phyloP scores from a whole-genome alignment of 371 early-diverging fungal species.

The Mortierella sp. region DNA sequence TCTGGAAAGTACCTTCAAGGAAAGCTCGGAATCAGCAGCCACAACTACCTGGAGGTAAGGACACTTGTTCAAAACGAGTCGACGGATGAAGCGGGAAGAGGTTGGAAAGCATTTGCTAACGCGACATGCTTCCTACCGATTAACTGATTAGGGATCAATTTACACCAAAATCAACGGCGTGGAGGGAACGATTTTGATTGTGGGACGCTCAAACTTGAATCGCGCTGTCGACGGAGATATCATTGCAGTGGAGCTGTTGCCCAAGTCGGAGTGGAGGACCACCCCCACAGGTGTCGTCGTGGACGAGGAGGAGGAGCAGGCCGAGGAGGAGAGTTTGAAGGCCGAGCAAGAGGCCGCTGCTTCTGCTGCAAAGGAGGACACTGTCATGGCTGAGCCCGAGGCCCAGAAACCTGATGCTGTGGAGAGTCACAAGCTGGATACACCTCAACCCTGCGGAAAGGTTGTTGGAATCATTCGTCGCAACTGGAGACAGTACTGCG shows the following conservation, averaged over 20 bases:
- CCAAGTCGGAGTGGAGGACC: slow-evolving; percentile 86
- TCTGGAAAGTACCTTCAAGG: slow-evolving; percentile 87
- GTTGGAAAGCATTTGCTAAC: background rate
- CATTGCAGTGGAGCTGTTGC: slow-evolving; percentile 89
- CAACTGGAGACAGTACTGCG: slow-evolving; percentile 95
- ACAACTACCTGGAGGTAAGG: slow-evolving; percentile 87
- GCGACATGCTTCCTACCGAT: background rate
- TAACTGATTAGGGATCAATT: slow-evolving; percentile 74
- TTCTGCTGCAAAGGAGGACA: slow-evolving; percentile 55
- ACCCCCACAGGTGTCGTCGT: slow-evolving; percentile 79
- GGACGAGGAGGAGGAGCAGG: slow-evolving; percentile 75
- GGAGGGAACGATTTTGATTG: slow-evolving; percentile 79
- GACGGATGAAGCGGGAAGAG: background rate
- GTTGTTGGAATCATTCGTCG: slow-evolving; percentile 95
- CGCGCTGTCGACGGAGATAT: slow-evolving; percentile 94
- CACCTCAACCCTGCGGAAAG: slow-evolving; percentile 81
- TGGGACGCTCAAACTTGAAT: slow-evolving; percentile 90
- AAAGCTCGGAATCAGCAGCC: slow-evolving; percentile 81
- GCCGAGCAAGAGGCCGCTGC: slow-evolving; percentile 52
- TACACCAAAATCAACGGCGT: slow-evolving; percentile 81
- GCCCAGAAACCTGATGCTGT: slow-evolving; percentile 30
- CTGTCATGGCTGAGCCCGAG: slow-evolving; percentile 54
- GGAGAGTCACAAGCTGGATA: slow-evolving; percentile 53
- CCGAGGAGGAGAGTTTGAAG: slow-evolving; percentile 65
- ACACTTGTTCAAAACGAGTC: background rate